Evolutionary conservation across 2,329 filamentous ascomycete genomes (phyloP), one percentile per base, ranked within the genome.

Genomic region (Talaromyces sp.): DNA sequence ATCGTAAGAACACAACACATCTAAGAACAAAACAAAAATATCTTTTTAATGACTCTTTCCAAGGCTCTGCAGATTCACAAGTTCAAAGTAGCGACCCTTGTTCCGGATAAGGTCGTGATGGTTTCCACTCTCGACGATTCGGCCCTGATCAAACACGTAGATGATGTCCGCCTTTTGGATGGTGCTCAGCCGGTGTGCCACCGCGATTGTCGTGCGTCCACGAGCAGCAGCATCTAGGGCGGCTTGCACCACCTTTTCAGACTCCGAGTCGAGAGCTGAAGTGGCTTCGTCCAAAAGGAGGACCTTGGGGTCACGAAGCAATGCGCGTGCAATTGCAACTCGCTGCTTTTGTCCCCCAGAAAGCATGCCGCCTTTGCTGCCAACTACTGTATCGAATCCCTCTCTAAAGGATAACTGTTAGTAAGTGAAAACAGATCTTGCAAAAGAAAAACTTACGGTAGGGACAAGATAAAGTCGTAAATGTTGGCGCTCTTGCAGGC

Each of bases 101-200:
- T 81, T 83, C 66, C 81, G 82, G 83, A 90, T 87, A 68, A 93
- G 73, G 71, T 92, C 89, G 0, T 78, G 70, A 72, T 98, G 93
- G 9, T 87, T 92, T 5, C 93, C 93, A 67, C 85, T 84, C 79
- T 98, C 93, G 1, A 96, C 90, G 51, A 98, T 85, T 63, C 86
- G 84, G 8, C 93, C 95, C 69, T 91, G 88, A 74, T 97, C 93
- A 72, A 98, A 95, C n/a, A 98, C 93, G 66, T 96, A 97, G 68
- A 98, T 98, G 55, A 93, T 80, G 72, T 98, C 93, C 0, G 93
- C 93, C 73, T 95, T 93, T 73, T 96, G 92, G 63, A 98, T 97
- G 0, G 95, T 97, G 70, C 88, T 92, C 6, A 99, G 80, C 27
- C 95, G 84, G 76, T 99, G 93, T 3, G 95, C 95, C 1, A 99